phyloP scores from a whole-genome alignment of 1,284 basidiomycete species.

The Ceratobasidium sp. region DNA sequence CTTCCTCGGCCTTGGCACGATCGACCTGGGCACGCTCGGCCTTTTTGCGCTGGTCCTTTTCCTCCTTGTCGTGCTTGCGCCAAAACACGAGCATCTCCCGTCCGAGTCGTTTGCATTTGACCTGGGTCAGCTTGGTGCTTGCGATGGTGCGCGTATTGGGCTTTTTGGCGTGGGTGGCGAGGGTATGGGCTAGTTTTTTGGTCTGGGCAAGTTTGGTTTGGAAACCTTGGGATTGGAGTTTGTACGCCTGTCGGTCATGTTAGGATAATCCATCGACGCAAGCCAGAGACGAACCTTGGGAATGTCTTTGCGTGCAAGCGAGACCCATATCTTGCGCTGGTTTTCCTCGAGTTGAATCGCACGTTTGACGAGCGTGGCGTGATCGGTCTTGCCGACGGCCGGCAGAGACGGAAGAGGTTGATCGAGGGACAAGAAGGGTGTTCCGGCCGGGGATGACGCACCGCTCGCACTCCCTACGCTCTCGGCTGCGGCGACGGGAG shows the following conservation, averaged over 20 bases:
- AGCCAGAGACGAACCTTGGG: slow-evolving; percentile 64
- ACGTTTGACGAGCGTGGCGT: slow-evolving; percentile 58
- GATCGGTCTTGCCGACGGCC: slow-evolving; percentile 28
- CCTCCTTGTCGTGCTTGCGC: slow-evolving; percentile 98
- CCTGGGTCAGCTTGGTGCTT: slow-evolving; percentile 86
- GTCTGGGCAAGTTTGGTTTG: slow-evolving; percentile 69
- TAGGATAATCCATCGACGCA: slow-evolving; percentile 37
- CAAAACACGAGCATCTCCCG: slow-evolving; percentile 96
- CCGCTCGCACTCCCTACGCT: slow-evolving; percentile 17
- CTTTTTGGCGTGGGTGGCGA: slow-evolving; percentile 81
- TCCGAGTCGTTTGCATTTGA: slow-evolving; percentile 88
- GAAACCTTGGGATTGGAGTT: slow-evolving; percentile 72
- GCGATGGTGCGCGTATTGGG: slow-evolving; percentile 83
- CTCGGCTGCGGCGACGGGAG: background rate
- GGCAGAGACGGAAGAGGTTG: slow-evolving; percentile 17
- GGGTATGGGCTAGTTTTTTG: slow-evolving; percentile 79
- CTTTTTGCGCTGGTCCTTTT: slow-evolving; percentile 89
- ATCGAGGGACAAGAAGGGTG: slow-evolving; percentile 17
- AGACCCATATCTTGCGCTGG: slow-evolving; percentile 86
- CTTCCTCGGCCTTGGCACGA: slow-evolving; percentile 91
- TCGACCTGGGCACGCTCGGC: slow-evolving; percentile 95
- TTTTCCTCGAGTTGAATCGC: slow-evolving; percentile 80
- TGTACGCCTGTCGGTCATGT: slow-evolving; percentile 69
- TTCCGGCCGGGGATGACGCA: slow-evolving; percentile 20
- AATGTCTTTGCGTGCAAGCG: slow-evolving; percentile 81